phyloP scores from a whole-genome alignment of 116 monocot genomes.

The Iris pallida region DNA sequence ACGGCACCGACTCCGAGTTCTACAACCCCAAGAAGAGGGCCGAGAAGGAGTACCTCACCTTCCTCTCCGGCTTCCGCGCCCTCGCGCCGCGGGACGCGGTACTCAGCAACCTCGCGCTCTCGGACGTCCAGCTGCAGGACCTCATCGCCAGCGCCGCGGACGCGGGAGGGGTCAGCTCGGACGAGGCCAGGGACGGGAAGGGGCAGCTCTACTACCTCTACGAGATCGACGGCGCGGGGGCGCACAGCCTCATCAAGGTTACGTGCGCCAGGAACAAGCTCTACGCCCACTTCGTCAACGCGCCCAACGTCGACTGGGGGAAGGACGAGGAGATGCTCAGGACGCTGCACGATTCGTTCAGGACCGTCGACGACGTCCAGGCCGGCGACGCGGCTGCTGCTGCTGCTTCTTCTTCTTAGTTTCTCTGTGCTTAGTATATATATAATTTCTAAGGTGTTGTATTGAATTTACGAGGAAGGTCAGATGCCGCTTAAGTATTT shows the following conservation, averaged over 20 bases:
- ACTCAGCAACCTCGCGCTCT: slow-evolving; percentile 80
- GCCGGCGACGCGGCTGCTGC: not conserved
- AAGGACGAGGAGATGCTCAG: slow-evolving; percentile 64
- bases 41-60: slow-evolving; percentile 89
- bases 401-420: not conserved
- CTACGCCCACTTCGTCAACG: slow-evolving; percentile 83
- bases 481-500: too few relatives aligned
- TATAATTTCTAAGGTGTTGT: too few relatives aligned
- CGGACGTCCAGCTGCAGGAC: slow-evolving; percentile 85
- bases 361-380: slow-evolving; percentile 41
- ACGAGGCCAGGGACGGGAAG: slow-evolving; percentile 39
- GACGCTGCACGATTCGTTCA: slow-evolving; percentile 71
- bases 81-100: slow-evolving; percentile 74
- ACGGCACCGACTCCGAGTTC: slow-evolving; percentile 97
- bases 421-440: not conserved
- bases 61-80: slow-evolving; percentile 63
- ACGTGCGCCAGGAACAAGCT: slow-evolving; percentile 89
- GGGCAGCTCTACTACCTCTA: slow-evolving; percentile 92
- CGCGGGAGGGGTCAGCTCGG: slow-evolving; percentile 44
- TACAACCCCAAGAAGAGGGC: slow-evolving; percentile 79
- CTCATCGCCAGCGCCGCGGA: slow-evolving; percentile 58
- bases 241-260: slow-evolving; percentile 78
- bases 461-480: too few relatives aligned
- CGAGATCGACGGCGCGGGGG: slow-evolving; percentile 60
- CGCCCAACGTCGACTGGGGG: slow-evolving; percentile 73